Percentiles rank a stretch among this genome's conserved stretches.
Evolutionary conservation across 169 alveolate genomes (phyloP).

Genomic region (Cryptosporidium muris): DNA sequence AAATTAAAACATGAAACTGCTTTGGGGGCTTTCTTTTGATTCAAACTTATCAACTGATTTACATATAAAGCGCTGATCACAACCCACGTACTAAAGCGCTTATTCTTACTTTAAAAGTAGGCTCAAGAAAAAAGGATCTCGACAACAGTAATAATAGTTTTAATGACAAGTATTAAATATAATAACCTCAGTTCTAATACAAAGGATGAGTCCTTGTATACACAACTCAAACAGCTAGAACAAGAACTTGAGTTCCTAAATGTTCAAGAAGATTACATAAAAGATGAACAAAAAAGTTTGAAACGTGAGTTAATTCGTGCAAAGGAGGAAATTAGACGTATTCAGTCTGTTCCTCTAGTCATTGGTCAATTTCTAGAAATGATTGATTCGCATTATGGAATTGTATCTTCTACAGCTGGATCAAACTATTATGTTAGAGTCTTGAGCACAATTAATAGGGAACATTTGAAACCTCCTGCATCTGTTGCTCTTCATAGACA

Average conservation of each 20-base stretch:
- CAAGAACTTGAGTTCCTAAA: conserved; percentile 58
- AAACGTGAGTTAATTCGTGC: conserved; percentile 96
- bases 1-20: too few relatives aligned
- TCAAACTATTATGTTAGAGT: conserved; percentile 97
- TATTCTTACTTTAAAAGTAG: too few relatives aligned
- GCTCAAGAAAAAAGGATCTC: too few relatives aligned
- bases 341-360: conserved; percentile 97
- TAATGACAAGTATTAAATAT: too few relatives aligned
- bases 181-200: too few relatives aligned
- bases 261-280: conserved; percentile 92
- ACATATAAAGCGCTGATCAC: too few relatives aligned
- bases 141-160: too few relatives aligned
- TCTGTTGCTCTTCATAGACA: conserved; percentile 99
- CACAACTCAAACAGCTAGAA: conserved; percentile 34
- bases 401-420: conserved; percentile 96
- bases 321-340: conserved; percentile 95
- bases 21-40: too few relatives aligned
- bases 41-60: too few relatives aligned
- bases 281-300: conserved; percentile 96
- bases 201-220: conserved; percentile 2
- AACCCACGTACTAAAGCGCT: too few relatives aligned
- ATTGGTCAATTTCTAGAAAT: conserved; percentile 98
- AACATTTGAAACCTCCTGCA: conserved; percentile 95
- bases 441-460: conserved; percentile 97
- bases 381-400: conserved; percentile 96